These are phyloP conservation scores for Neurospora sp. DNA, from an alignment of 495 filamentous ascomycete genomes.

Conservation along the genomic window DNA sequence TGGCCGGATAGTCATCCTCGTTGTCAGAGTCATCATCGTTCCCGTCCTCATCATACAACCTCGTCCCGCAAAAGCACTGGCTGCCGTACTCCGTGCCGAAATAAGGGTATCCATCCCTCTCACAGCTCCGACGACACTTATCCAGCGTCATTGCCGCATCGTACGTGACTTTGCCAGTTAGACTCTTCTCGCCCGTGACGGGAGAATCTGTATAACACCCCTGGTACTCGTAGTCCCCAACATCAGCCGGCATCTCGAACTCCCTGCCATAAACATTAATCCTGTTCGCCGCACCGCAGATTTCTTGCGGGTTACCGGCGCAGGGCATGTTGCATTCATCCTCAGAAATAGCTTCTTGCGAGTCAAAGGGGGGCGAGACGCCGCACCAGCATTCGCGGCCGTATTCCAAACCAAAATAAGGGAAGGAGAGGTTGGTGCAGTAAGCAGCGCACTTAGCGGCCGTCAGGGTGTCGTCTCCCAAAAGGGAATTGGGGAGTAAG, in stretches of 20 bases:
- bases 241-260: neutral
- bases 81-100: constrained; percentile 7
- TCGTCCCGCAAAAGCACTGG: constrained; percentile 4
- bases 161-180: neutral
- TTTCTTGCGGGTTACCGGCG: constrained; percentile 26
- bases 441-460: constrained; percentile 7
- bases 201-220: constrained; percentile 15
- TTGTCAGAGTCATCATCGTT: neutral
- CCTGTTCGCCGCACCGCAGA: constrained; percentile 29
- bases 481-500: constrained; percentile 6
- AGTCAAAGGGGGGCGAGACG: neutral
- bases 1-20: neutral
- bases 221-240: constrained; percentile 6
- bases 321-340: constrained; percentile 34
- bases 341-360: constrained; percentile 1
- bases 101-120: neutral
- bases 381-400: constrained; percentile 13
- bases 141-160: neutral
- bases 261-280: constrained; percentile 26
- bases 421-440: constrained; percentile 4
- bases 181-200: neutral
- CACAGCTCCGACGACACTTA: neutral
- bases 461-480: constrained; percentile 9
- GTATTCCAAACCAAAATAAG: constrained; percentile 11
- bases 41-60: neutral